phyloP scores from a whole-genome alignment of 345 rosid genomes.

The Eucalyptus grandis region DNA sequence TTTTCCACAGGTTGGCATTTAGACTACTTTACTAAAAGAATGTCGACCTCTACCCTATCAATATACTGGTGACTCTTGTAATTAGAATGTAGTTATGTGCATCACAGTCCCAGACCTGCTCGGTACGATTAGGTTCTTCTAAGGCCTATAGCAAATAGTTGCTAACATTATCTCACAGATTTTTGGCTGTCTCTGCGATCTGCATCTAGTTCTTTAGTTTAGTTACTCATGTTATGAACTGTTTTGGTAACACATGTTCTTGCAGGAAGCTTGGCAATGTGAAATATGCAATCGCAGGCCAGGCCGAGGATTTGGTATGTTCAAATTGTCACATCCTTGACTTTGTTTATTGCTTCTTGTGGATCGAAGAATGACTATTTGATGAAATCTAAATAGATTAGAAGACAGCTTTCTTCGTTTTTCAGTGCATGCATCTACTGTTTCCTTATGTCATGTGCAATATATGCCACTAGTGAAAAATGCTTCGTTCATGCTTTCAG shows the following conservation, averaged over 20 bases:
- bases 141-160: not conserved
- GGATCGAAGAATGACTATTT: not conserved
- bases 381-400: not conserved
- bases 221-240: not conserved
- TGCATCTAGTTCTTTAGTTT: not conserved
- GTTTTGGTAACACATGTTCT: not conserved
- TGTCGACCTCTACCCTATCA: not conserved
- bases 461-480: not conserved
- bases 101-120: not conserved
- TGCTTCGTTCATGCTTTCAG: constrained; percentile 4
- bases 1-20: constrained; percentile 69
- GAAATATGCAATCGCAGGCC: constrained; percentile 96
- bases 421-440: not conserved
- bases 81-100: not conserved
- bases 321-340: not conserved
- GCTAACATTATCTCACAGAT: not conserved
- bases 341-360: not conserved
- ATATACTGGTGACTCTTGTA: not conserved
- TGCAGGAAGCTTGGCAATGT: constrained; percentile 99
- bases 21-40: not conserved
- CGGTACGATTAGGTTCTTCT: not conserved
- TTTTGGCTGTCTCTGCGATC: not conserved
- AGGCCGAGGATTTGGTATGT: constrained; percentile 97
- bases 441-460: not conserved
- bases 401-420: not conserved